These are phyloP conservation scores for Carex cristatella DNA, from an alignment of 176 grass and related monocot genomes.

Conservation along the genomic window DNA sequence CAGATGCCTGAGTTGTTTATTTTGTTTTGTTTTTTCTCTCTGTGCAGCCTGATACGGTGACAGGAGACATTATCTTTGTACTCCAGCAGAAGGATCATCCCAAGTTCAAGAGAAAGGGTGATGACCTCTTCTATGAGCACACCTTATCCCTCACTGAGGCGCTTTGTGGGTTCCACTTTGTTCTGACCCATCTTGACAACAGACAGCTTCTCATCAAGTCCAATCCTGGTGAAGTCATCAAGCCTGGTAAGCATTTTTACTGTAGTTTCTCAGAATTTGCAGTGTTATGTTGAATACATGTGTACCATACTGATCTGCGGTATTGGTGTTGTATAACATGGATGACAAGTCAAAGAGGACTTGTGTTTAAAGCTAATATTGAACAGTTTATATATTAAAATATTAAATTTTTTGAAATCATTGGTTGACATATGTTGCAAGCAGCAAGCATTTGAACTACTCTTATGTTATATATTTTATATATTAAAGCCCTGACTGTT, in stretches of 20 bases:
- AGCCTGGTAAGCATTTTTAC: conserved; percentile 60
- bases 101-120: conserved; percentile 94
- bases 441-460: neutral
- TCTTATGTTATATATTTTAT: neutral
- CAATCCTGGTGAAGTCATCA: conserved; percentile 78
- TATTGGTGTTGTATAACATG: neutral
- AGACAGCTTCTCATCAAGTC: conserved; percentile 85
- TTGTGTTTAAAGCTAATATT: neutral
- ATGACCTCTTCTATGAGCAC: conserved; percentile 91
- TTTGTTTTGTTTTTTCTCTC: neutral
- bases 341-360: neutral
- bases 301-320: neutral
- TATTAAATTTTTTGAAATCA: neutral
- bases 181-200: conserved; percentile 89
- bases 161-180: conserved; percentile 88
- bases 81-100: conserved; percentile 86
- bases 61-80: conserved; percentile 88
- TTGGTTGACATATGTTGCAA: neutral
- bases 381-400: neutral
- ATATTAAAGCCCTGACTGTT: neutral
- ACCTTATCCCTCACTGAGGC: conserved; percentile 82
- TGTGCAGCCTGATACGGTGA: conserved; percentile 81
- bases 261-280: neutral
- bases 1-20: neutral
- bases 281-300: neutral